Base-by-base conservation (phyloP, 495 filamentous ascomycete genomes). In the Hyaloscypha bicolor region DNA sequence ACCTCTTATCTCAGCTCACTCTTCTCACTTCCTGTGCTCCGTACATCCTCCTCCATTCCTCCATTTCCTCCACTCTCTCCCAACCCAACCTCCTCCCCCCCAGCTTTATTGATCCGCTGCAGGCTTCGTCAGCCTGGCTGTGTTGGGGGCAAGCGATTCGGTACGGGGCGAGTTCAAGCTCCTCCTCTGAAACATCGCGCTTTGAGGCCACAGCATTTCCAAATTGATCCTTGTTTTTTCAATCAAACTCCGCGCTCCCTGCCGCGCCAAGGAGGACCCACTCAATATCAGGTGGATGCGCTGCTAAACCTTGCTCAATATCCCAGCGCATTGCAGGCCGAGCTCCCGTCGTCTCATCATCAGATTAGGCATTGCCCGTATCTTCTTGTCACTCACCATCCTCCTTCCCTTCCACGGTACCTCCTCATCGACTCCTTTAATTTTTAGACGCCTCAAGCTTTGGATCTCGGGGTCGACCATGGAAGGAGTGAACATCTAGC, bases 301-400 rank as follows among this genome's bases (percentile, higher is more conserved):
- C 35, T 11, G 21, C 32, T 65, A 16, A 55, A 63, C 37, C 64
- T 60, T 64, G 53, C 42, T 71, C 35, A 29, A 25, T 57, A 55
- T 60, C 70, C 64, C 59, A 51, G 65, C 62, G 60, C 64, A 53
- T 62, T 48, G 59, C 6, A 62, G 35, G 60, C 64, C 65, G 48
- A 69, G 51, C 67, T 63, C 12, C 51, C 67, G 39, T 65, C 67
- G 67, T 68, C 70, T 65, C 70, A 72, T 64, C 65, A 66, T 69
- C 66, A 55, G 12, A 32, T 48, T 48, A 48, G 42, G 42, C 42
- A 4, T 48, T 12, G 42, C 42, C 42, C 42, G 62, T 56, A 3
- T 65, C 31, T 61, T 65, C 31, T 61, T 61, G 55, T 30, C 55
- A 58, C 30, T 21, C 14, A 3, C 58, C 22, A 22, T 57, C 6